Evolutionary conservation across 306 rosid genomes (phyloP).

Genomic region (Castanea mollissima): DNA sequence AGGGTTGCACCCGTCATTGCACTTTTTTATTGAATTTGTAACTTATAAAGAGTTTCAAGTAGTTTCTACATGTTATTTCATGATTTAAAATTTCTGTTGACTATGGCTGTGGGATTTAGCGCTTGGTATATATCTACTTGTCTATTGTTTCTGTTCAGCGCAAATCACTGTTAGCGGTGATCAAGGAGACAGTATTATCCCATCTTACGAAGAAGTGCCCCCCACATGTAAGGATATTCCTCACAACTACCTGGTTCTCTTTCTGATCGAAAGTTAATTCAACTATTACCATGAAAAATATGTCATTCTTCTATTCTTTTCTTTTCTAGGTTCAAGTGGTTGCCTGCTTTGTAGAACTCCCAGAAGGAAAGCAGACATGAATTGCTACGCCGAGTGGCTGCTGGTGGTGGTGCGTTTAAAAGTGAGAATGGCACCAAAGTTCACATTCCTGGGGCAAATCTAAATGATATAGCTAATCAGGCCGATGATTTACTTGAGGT

Average conservation of each 20-base stretch:
- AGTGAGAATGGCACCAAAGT: slow-evolving; percentile 57
- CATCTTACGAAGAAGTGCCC: slow-evolving; percentile 86
- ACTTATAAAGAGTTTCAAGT: not conserved
- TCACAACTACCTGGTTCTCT: slow-evolving; percentile 2
- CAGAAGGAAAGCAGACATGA: slow-evolving; percentile 85
- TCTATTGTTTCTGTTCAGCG: slow-evolving; percentile 51
- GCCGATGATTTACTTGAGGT: slow-evolving; percentile 98
- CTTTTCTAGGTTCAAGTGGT: slow-evolving; percentile 78
- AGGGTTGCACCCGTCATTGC: too few species aligned
- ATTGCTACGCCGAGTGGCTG: slow-evolving; percentile 86
- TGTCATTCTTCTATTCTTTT: slow-evolving; percentile 8
- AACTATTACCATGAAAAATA: not conserved
- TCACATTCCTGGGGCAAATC: slow-evolving; percentile 88
- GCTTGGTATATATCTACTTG: slow-evolving; percentile 7
- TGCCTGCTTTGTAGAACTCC: slow-evolving; percentile 93
- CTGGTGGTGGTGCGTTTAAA: slow-evolving; percentile 82
- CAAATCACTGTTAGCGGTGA: slow-evolving; percentile 78
- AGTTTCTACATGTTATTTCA: not conserved
- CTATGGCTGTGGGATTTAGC: slow-evolving; percentile 5
- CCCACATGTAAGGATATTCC: slow-evolving; percentile 68
- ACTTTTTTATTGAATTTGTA: too few species aligned
- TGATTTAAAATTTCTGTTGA: slow-evolving; percentile 5
- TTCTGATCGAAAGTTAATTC: slow-evolving; percentile 8
- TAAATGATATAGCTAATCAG: slow-evolving; percentile 90
- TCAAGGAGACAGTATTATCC: slow-evolving; percentile 90